phyloP scores from a whole-genome alignment of 2,329 filamentous ascomycete species.

The Ascochyta viciae-villosae region DNA sequence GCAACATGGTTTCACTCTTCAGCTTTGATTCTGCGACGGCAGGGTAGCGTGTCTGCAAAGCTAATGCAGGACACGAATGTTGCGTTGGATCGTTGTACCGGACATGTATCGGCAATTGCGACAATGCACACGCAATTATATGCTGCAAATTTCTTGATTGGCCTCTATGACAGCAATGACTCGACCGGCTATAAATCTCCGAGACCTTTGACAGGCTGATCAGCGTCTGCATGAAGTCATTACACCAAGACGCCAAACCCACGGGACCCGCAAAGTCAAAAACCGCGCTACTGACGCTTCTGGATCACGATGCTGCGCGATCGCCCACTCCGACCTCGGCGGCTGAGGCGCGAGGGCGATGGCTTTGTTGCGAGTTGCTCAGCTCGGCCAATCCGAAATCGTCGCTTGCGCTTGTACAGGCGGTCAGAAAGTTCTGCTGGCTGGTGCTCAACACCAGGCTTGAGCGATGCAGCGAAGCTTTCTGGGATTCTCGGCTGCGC shows the following conservation, averaged over 20 bases:
- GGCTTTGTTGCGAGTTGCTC: not conserved
- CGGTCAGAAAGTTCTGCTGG: not conserved
- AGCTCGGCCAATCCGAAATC: constrained; percentile 2
- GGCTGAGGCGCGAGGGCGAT: constrained; percentile 1
- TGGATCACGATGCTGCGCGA: not conserved
- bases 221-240: constrained; percentile 7
- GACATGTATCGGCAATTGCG: not conserved
- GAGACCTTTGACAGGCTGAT: not conserved
- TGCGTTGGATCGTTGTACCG: not conserved
- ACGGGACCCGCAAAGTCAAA: constrained; percentile 1
- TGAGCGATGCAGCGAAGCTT: not conserved
- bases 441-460: not conserved
- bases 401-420: not conserved
- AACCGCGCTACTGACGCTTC: constrained; percentile 5
- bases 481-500: constrained; percentile 9
- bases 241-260: not conserved
- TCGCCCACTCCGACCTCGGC: constrained; percentile 6
- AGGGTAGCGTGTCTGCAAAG: not conserved
- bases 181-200: not conserved
- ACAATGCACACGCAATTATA: not conserved
- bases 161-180: not conserved
- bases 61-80: not conserved
- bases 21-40: not conserved
- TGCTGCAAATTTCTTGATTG: not conserved
- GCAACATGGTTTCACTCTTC: too few species aligned